These are phyloP conservation scores for Ascodesmis nigricans DNA, from an alignment of 495 filamentous ascomycete genomes.

Conservation along the genomic window DNA sequence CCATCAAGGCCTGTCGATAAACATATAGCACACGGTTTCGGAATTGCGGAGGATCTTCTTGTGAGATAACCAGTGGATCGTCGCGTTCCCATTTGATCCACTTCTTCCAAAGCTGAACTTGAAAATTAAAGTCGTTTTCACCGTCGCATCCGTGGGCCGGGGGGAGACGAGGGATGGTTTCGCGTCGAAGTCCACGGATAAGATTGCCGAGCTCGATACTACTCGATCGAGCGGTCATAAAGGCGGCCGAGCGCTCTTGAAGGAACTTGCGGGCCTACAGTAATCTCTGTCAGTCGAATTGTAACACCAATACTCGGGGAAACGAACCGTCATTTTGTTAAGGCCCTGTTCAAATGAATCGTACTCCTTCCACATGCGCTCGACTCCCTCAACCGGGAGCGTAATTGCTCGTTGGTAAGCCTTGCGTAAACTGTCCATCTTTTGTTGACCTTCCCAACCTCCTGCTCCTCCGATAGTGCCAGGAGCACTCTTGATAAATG, in stretches of 20 bases:
- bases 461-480: constrained; percentile 55
- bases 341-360: constrained; percentile 80
- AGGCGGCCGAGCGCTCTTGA: constrained; percentile 71
- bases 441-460: constrained; percentile 89
- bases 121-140: constrained; percentile 59
- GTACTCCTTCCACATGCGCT: constrained; percentile 86
- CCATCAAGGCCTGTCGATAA: constrained; percentile 88
- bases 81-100: constrained; percentile 92
- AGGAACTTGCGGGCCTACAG: constrained; percentile 69
- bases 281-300: constrained; percentile 7
- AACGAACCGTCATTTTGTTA: constrained; percentile 56
- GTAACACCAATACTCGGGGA: constrained; percentile 1
- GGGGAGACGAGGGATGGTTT: constrained; percentile 55
- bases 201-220: constrained; percentile 66
- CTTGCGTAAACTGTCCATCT: constrained; percentile 81
- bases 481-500: constrained; percentile 69
- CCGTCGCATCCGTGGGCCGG: constrained; percentile 72
- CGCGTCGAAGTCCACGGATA: constrained; percentile 53
- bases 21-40: constrained; percentile 61
- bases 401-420: constrained; percentile 74
- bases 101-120: constrained; percentile 75
- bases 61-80: constrained; percentile 64
- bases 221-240: constrained; percentile 80
- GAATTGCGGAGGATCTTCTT: constrained; percentile 50
- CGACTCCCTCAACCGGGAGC: constrained; percentile 58